A percentile compares a stretch with the other conserved stretches of the same genome.
Evolutionary conservation across 768 basidiomycete genomes (phyloP).

Genomic region (Panaeolus cyanescens): DNA sequence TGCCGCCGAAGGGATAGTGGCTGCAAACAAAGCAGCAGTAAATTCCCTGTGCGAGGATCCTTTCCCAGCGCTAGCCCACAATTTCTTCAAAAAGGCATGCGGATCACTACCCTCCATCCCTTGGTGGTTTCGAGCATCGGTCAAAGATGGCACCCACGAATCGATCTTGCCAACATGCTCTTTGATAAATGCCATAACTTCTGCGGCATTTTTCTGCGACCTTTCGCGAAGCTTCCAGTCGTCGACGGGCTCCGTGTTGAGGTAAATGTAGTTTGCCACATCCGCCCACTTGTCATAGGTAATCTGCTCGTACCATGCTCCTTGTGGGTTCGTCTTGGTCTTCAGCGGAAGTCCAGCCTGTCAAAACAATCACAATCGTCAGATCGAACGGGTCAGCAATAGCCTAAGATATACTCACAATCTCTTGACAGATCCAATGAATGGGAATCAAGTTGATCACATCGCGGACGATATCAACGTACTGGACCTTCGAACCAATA

Average conservation of each 20-base stretch:
- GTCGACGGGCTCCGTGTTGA: slow-evolving; percentile 43
- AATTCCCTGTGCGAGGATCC: slow-evolving; percentile 30
- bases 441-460: slow-evolving; percentile 66
- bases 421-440: slow-evolving; percentile 57
- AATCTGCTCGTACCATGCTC: slow-evolving; percentile 39
- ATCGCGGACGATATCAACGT: slow-evolving; percentile 64
- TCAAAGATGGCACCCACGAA: slow-evolving; percentile 18
- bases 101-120: slow-evolving; percentile 22
- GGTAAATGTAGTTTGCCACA: slow-evolving; percentile 47
- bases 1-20: slow-evolving; percentile 55
- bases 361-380: slow-evolving; percentile 12
- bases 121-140: slow-evolving; percentile 15
- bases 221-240: slow-evolving; percentile 49
- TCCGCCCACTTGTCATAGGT: slow-evolving; percentile 45
- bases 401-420: slow-evolving; percentile 43
- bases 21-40: slow-evolving; percentile 52
- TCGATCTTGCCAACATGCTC: slow-evolving; percentile 29
- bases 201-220: slow-evolving; percentile 30
- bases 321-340: slow-evolving; percentile 27
- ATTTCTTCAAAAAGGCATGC: slow-evolving; percentile 31
- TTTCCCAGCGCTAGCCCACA: slow-evolving; percentile 23
- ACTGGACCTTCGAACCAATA: slow-evolving; percentile 25
- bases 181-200: slow-evolving; percentile 30
- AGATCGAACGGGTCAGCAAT: neutral
- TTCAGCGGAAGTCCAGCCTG: slow-evolving; percentile 51